Conservation (phyloP, 805 yeast genomes). For the Sugiyamaella lignohabitans region DNA sequence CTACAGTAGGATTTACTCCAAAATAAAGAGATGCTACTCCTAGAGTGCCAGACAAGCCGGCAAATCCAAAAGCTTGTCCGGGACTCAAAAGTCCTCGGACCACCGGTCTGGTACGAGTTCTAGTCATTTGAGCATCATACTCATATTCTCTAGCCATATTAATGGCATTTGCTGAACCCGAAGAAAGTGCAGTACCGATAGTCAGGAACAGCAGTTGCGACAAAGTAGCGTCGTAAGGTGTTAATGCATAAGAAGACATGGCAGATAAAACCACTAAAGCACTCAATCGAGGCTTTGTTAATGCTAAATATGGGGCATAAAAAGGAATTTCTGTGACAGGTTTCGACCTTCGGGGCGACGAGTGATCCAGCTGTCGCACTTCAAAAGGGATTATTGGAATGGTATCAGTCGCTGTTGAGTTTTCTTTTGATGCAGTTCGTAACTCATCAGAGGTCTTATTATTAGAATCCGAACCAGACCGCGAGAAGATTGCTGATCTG, state of each 20-base stretch:
- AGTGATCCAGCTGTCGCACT: not conserved
- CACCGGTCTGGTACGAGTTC: constrained; percentile 86
- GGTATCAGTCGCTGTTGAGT: no score
- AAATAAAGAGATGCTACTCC: constrained; percentile 64
- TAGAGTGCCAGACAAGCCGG: constrained; percentile 60
- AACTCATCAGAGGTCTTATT: no score
- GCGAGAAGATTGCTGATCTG: no score
- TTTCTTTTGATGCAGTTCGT: no score
- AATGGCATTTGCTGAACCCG: constrained; percentile 94
- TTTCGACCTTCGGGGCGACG: not conserved
- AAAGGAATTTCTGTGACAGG: constrained; percentile 6
- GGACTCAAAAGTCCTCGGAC: constrained; percentile 77
- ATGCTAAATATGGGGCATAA: constrained; percentile 46
- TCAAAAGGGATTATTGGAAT: not conserved
- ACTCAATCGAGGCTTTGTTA: constrained; percentile 88
- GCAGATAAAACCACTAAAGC: constrained; percentile 84
- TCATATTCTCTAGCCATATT: constrained; percentile 96
- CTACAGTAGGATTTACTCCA: constrained; percentile 86
- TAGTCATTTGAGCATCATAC: constrained; percentile 77
- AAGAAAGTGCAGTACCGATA: constrained; percentile 76
- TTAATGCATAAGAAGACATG: constrained; percentile 87
- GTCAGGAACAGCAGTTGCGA: constrained; percentile 67
- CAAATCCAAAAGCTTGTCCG: constrained; percentile 71
- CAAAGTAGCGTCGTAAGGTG: constrained; percentile 75
- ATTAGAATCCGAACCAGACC: no score